phyloP scores from a whole-genome alignment of 2,329 filamentous ascomycete species.

The Penicillium sp. region DNA sequence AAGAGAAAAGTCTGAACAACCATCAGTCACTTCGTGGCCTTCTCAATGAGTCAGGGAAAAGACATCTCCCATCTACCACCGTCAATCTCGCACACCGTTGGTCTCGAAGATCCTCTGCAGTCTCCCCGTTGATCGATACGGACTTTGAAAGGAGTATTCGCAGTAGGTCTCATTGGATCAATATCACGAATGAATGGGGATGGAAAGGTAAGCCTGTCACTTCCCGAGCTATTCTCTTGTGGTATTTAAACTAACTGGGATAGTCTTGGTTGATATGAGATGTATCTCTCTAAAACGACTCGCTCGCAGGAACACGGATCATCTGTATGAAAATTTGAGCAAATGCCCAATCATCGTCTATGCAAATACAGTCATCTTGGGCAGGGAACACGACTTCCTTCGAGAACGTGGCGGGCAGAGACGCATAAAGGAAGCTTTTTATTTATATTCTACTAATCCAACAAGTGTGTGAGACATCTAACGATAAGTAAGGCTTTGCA shows the following conservation, averaged over 20 bases:
- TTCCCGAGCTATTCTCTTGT: neutral
- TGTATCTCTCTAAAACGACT: neutral
- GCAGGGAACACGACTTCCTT: no score
- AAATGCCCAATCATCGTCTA: no score
- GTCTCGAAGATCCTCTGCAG: conserved; percentile 24
- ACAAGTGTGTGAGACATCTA: no score
- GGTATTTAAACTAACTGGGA: neutral
- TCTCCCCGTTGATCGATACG: conserved; percentile 39
- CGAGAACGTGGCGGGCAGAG: no score
- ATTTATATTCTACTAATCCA: no score
- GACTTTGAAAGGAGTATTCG: conserved; percentile 59
- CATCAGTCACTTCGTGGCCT: no score
- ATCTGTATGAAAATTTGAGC: neutral
- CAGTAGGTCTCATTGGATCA: conserved; percentile 62
- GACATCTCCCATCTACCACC: conserved; percentile 3
- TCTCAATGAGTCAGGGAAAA: no score
- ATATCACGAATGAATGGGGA: conserved; percentile 66
- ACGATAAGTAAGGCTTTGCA: no score
- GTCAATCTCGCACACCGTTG: conserved; percentile 5
- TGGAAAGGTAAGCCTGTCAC: conserved; percentile 57
- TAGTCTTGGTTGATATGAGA: conserved; percentile 12
- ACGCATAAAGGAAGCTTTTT: no score
- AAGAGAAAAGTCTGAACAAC: no score
- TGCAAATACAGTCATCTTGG: no score
- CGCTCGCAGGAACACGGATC: neutral